Base-by-base conservation (phyloP, 2,329 filamentous ascomycete species). In the Aspergillus ochraceoroseus region DNA sequence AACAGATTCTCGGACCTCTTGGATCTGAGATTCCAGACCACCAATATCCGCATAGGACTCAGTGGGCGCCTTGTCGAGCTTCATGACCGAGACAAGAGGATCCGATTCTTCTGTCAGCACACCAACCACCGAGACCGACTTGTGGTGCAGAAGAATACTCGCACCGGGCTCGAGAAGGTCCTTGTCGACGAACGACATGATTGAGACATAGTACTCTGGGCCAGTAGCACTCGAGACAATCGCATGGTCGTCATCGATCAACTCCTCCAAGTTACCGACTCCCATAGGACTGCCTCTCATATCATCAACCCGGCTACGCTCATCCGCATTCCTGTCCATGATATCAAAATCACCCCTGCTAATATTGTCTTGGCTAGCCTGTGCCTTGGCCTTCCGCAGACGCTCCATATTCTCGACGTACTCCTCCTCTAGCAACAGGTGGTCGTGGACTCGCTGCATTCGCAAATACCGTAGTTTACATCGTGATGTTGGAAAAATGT, bases 121-220 rank as follows among this genome's bases (percentile, higher is more conserved):
- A 66, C 94, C 92, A 19, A 98, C 92, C 30, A 98, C 94, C 28
- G 90, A 95, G 36, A 96, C 90, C 38, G 86, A 94, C 73, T 98
- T 98, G 69, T 98, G 92, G 61, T 98, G 92, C 44, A 98, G 74
- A 33, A 98, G 73, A 33, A 98, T 92, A 57, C 88, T 95, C 12
- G 92, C 88, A 46, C 94, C 94, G 1, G 92, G 92, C 68, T 98
- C 92, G 29, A 98, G 77, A 3, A 98, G 79, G 60, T 98, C 92
- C 70, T 98, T 98, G 75, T 98, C 92, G 52, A 98, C 92, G 59
- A 98, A 98, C 40, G 90, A 95, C 92, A 96, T 96, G 77, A 98
- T 98, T 55, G 89, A 95, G 53, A 98, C 92, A 66, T 96, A 98
- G 76, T 95, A 98, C 67, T 98, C 92, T 1, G 92, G 92, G 0